Conservation (phyloP, 2,329 filamentous ascomycete genomes). For the Cordyceps farinosa region DNA sequence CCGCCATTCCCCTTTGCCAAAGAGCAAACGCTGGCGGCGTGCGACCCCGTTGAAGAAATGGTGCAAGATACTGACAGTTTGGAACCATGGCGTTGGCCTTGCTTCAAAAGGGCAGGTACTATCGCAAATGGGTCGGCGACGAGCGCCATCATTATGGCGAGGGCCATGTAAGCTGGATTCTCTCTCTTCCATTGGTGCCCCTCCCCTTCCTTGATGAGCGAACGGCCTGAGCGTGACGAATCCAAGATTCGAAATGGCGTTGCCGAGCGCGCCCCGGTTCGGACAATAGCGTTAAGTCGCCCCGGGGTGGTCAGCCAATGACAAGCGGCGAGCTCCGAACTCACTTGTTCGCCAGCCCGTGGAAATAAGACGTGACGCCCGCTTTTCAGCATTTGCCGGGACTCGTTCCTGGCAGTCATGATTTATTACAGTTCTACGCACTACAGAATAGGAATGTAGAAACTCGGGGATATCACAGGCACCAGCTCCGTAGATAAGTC, state of each 20-base stretch:
- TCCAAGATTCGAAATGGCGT: slow-evolving; percentile 5
- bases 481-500: too few relatives aligned
- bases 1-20: not conserved
- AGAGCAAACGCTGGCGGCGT: not conserved
- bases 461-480: too few relatives aligned
- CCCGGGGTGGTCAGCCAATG: not conserved
- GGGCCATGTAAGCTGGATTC: not conserved
- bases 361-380: not conserved
- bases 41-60: not conserved
- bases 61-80: not conserved
- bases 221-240: not conserved
- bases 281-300: not conserved
- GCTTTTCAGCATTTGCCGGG: not conserved
- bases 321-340: not conserved
- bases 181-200: too few relatives aligned
- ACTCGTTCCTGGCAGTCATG: not conserved
- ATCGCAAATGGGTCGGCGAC: not conserved
- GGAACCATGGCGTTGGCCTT: not conserved
- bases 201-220: too few relatives aligned
- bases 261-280: not conserved
- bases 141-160: not conserved
- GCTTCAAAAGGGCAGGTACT: slow-evolving; percentile 9
- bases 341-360: not conserved
- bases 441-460: too few relatives aligned
- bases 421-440: too few relatives aligned